Percentiles rank a stretch among this genome's conserved stretches.
Conservation (phyloP, 2,329 filamentous ascomycete genomes). For the Alternaria dauci region DNA sequence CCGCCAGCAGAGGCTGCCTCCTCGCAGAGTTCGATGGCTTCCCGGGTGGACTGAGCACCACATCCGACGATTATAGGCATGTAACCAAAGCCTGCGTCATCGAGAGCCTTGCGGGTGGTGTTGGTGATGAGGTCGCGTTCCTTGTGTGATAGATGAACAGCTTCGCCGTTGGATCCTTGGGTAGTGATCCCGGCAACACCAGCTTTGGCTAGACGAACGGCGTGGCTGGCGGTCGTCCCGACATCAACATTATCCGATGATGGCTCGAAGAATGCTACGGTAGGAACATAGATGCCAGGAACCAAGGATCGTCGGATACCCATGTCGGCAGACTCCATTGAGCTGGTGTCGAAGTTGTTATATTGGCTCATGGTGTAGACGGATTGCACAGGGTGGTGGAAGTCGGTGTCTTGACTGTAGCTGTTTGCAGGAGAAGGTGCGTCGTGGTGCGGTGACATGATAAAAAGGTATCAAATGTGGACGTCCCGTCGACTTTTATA, state of each 20-base stretch:
- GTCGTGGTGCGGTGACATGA: constrained; percentile 53
- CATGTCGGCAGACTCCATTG: constrained; percentile 46
- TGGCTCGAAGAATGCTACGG: constrained; percentile 55
- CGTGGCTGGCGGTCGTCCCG: constrained; percentile 54
- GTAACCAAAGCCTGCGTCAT: constrained; percentile 69
- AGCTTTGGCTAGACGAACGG: constrained; percentile 73
- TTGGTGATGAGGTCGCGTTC: constrained; percentile 74
- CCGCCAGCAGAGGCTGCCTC: constrained; percentile 75
- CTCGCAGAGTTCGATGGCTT: constrained; percentile 73
- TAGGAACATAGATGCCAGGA: constrained; percentile 56
- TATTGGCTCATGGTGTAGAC: constrained; percentile 46
- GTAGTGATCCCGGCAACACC: constrained; percentile 78
- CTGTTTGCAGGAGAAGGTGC: constrained; percentile 47
- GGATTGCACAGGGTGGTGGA: constrained; percentile 47
- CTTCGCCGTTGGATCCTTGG: constrained; percentile 84
- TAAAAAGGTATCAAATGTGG: constrained; percentile 17
- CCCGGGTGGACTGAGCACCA: constrained; percentile 75
- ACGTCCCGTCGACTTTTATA: constrained; percentile 38
- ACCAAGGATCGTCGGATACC: constrained; percentile 47
- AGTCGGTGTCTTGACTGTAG: constrained; percentile 40
- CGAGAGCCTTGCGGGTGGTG: constrained; percentile 73
- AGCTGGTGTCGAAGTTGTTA: constrained; percentile 51
- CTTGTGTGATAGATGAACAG: constrained; percentile 75
- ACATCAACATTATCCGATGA: constrained; percentile 53
- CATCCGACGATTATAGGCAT: constrained; percentile 80